A percentile compares a stretch with the other conserved stretches of the same genome.
phyloP scores from a whole-genome alignment of 805 yeast genomes.

The Monosporozyma yasuniensis region DNA sequence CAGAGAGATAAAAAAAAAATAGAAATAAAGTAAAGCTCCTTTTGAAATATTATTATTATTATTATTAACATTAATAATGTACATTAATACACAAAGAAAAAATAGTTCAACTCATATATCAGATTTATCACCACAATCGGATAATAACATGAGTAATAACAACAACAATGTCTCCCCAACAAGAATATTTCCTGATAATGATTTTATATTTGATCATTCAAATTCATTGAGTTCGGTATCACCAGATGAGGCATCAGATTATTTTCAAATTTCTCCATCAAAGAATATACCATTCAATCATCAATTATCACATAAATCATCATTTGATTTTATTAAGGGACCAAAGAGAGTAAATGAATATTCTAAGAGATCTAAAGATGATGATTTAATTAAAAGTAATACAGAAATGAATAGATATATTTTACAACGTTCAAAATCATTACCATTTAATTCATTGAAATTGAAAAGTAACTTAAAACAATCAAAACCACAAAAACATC shows the following conservation, averaged over 20 bases:
- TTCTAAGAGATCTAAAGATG: slow-evolving; percentile 10
- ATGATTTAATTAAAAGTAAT: slow-evolving; percentile 5
- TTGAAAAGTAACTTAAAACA: slow-evolving; percentile 1
- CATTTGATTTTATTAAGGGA: slow-evolving; percentile 1
- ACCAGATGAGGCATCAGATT: background rate
- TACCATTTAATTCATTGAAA: slow-evolving; percentile 31
- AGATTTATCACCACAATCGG: no score
- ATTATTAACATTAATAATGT: background rate
- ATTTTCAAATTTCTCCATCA: background rate
- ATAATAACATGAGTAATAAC: background rate
- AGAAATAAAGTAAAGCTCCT: no score
- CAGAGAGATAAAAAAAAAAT: no score
- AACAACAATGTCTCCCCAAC: background rate
- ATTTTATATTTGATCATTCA: background rate
- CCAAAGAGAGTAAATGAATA: slow-evolving; percentile 10
- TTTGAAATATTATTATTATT: no score
- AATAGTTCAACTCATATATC: background rate
- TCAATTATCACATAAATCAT: background rate
- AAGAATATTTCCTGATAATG: background rate
- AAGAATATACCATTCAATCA: background rate
- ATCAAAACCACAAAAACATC: background rate
- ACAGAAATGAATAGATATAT: slow-evolving; percentile 16
- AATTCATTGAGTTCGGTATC: background rate
- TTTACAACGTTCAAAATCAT: slow-evolving; percentile 31
- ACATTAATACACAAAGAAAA: slow-evolving; percentile 1